Evolutionary conservation across 805 yeast species (phyloP).

Genomic region (Saccharomycopsis selenospora): DNA sequence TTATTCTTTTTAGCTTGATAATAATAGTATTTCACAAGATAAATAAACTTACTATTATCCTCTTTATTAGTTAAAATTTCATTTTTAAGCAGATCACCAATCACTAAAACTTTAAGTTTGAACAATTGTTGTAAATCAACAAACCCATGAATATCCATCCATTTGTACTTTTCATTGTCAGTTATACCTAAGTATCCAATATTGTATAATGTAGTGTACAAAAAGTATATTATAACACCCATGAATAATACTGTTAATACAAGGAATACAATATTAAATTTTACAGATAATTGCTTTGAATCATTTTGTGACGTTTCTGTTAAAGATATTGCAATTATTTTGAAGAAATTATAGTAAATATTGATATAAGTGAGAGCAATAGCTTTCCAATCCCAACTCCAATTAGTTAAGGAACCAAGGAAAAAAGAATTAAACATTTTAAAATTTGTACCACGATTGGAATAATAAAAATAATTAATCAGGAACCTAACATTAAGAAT

Average conservation of each 20-base stretch:
- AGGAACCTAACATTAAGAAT: slow-evolving; percentile 21
- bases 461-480: too few species aligned
- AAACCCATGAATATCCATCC: slow-evolving; percentile 14
- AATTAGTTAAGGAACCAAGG: too few species aligned
- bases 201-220: slow-evolving; percentile 4
- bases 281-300: slow-evolving; percentile 2
- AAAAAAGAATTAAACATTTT: too few species aligned
- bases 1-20: neutral
- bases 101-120: slow-evolving; percentile 8
- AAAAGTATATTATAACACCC: slow-evolving; percentile 5
- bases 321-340: neutral
- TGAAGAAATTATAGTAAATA: neutral
- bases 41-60: slow-evolving; percentile 3
- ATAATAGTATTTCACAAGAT: slow-evolving; percentile 12
- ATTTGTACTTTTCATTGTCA: slow-evolving; percentile 51
- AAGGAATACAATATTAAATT: slow-evolving; percentile 13
- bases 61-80: slow-evolving; percentile 7
- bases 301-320: neutral
- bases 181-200: slow-evolving; percentile 78
- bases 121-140: slow-evolving; percentile 6
- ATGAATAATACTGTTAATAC: slow-evolving; percentile 9
- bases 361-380: neutral
- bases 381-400: too few species aligned
- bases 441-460: too few species aligned
- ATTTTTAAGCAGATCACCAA: neutral